A percentile compares a stretch with the other conserved stretches of the same genome.
Conservation (phyloP, 257 asterid species). For the Agastache rugosa region DNA sequence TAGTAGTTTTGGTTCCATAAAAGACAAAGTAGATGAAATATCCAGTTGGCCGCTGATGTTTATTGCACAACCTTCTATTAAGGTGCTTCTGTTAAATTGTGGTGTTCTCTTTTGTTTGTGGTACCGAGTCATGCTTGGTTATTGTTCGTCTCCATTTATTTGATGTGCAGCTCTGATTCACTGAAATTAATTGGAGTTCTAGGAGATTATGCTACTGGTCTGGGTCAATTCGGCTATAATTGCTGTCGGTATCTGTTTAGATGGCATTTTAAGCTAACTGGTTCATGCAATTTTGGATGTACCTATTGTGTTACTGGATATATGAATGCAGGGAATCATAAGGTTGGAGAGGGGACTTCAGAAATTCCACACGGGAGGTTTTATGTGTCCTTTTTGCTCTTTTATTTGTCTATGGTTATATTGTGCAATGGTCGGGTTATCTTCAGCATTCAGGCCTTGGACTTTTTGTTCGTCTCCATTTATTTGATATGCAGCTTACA, state of each 20-base stretch:
- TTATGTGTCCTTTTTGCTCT: too few species aligned
- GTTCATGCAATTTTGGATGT: neutral
- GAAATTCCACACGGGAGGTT: neutral
- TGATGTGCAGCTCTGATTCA: neutral
- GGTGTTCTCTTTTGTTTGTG: neutral
- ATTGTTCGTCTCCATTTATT: neutral
- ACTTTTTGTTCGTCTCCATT: neutral
- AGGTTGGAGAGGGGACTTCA: neutral
- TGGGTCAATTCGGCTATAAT: neutral
- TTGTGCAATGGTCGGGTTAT: too few species aligned
- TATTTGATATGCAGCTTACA: neutral
- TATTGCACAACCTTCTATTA: neutral
- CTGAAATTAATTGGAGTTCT: too few species aligned
- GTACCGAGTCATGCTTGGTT: neutral
- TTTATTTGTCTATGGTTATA: too few species aligned
- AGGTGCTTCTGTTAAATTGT: neutral
- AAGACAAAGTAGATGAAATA: neutral
- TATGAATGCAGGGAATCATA: neutral
- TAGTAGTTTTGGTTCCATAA: neutral
- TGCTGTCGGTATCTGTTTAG: neutral
- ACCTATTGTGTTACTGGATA: neutral
- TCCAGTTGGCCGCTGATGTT: neutral
- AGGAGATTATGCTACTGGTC: neutral
- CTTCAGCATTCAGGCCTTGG: neutral
- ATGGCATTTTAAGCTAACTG: neutral